phyloP scores from a whole-genome alignment of 2,329 filamentous ascomycete species.

The Didymella segeticola region DNA sequence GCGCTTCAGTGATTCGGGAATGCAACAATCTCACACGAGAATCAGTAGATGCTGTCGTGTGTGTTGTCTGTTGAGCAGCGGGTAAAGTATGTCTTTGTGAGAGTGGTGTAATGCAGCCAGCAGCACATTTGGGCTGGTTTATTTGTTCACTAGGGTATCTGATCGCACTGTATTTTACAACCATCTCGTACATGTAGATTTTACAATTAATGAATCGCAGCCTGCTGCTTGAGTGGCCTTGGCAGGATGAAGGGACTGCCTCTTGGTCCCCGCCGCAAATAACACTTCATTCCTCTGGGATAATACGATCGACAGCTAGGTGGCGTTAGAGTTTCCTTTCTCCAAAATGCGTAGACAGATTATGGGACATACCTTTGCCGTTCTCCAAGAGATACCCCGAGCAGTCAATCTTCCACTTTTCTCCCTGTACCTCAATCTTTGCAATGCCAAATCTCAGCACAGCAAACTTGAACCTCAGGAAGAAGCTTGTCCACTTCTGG shows the following conservation, averaged over 20 bases:
- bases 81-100: not conserved
- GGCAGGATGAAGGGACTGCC: not conserved
- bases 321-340: constrained; percentile 13
- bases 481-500: constrained; percentile 47
- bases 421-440: constrained; percentile 37
- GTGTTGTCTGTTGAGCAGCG: no score
- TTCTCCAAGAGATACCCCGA: constrained; percentile 42
- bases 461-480: constrained; percentile 44
- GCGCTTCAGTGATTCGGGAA: no score
- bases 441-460: constrained; percentile 44
- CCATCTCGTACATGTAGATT: not conserved
- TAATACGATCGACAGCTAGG: constrained; percentile 42
- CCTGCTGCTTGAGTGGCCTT: constrained; percentile 3
- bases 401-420: constrained; percentile 48
- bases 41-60: no score
- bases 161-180: constrained; percentile 6
- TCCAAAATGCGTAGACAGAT: no score
- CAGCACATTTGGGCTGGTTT: not conserved
- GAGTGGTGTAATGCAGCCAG: not conserved
- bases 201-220: constrained; percentile 6
- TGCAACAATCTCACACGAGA: no score
- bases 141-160: not conserved
- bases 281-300: constrained; percentile 28
- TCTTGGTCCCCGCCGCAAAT: no score
- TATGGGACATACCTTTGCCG: constrained; percentile 39